Conservation (phyloP, 2,329 filamentous ascomycete genomes). For the Monosporascus sp. region DNA sequence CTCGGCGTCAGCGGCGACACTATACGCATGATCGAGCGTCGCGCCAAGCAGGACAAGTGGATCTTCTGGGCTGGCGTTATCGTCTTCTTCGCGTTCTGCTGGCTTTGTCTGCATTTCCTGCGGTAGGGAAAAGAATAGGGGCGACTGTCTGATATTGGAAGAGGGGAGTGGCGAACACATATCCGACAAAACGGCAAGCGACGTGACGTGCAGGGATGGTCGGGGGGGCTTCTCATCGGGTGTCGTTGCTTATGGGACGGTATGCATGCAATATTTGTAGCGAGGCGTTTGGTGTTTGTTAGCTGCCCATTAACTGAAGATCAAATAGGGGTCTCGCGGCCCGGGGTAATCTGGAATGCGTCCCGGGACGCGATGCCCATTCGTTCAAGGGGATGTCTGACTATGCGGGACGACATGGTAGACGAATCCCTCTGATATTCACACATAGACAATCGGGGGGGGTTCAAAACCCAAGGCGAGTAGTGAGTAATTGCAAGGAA, state of each 20-base stretch:
- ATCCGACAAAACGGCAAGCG: background rate
- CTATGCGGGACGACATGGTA: too few species aligned
- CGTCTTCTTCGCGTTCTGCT: constrained; percentile 87
- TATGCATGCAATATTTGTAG: constrained; percentile 8
- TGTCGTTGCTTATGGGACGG: background rate
- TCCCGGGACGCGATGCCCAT: too few species aligned
- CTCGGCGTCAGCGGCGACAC: constrained; percentile 91
- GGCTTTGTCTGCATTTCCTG: constrained; percentile 81
- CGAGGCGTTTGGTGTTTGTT: constrained; percentile 19
- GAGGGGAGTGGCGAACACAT: background rate
- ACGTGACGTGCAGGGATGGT: constrained; percentile 1
- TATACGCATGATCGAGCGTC: constrained; percentile 90
- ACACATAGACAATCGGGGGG: too few species aligned
- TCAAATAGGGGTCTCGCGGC: too few species aligned
- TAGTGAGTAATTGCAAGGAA: too few species aligned
- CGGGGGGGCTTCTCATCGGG: constrained; percentile 1
- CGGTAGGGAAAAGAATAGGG: constrained; percentile 38
- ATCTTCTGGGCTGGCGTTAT: constrained; percentile 87
- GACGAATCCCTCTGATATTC: too few species aligned
- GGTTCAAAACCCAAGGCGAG: too few species aligned
- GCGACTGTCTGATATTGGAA: background rate
- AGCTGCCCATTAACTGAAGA: background rate
- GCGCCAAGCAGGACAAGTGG: constrained; percentile 95
- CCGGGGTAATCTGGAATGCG: too few species aligned
- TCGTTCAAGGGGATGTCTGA: too few species aligned